Base-by-base conservation (phyloP, 2,329 filamentous ascomycete species). In the Aspergillus awamori region DNA sequence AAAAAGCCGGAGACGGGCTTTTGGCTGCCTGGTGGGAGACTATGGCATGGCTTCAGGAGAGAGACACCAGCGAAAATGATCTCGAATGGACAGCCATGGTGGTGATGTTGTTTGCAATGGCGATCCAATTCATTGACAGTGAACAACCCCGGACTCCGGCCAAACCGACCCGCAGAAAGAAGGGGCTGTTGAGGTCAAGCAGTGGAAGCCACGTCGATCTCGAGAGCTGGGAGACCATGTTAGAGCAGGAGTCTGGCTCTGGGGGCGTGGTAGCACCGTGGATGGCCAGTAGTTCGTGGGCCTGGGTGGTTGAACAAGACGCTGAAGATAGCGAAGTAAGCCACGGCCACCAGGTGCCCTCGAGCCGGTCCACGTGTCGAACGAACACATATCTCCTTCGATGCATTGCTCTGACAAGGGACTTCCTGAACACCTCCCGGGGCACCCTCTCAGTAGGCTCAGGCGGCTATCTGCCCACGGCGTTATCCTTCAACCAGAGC, bases 11-110 rank as follows among this genome's bases (percentile, higher is more conserved):
- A 80, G 78, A 90, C 81, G 80, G 81, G 26, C 77, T 92, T 8
- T 77, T 91, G 59, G 83, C 87, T 8, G 86, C 84, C 2, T 93
- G 90, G 89, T 90, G 90, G 84, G 88, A 91, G 70, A 82, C 86
- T 20, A 84, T 90, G 76, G 85, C 87, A 63, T 94, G 90, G 90
- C 79, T 91, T 43, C 78, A 79, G 41, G 65, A 76, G 10, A 82
- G 83, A 59, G 79, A 82, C 4, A 76, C 82, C 4, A 71, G 79
- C 7, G 72, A 81, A 13, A 74, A 76, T 3, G 83, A 89, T 63
- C 60, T 79, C 1, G 91, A 93, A 73, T 93, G 90, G 90, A 89
- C 88, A 4, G 85, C 87, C 2, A 73, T 90, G 51, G 81, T 87
- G 3, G 81, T 90, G 8, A 80, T 89, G 8, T 74, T 93, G 3